Evolutionary conservation across 352 stramenopile genomes (phyloP).

Genomic region (Phytophthora chlamydospora): DNA sequence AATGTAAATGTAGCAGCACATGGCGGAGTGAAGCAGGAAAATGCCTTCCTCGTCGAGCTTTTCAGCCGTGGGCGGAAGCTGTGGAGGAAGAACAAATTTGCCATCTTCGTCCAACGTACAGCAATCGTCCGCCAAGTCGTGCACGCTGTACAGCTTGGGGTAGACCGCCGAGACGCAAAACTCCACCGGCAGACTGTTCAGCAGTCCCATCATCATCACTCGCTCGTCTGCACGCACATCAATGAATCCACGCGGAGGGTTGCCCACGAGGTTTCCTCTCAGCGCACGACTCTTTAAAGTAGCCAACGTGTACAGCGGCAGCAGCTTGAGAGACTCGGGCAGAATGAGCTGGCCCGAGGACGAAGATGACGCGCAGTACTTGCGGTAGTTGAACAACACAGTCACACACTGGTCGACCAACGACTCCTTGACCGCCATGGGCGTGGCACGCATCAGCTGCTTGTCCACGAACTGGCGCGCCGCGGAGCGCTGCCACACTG

Average conservation of each 20-base stretch:
- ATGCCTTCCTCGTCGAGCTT: constrained; percentile 87
- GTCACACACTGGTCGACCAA: constrained; percentile 87
- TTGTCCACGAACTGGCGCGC: constrained; percentile 85
- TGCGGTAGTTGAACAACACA: constrained; percentile 92
- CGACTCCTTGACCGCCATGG: constrained; percentile 76
- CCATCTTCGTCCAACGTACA: constrained; percentile 82
- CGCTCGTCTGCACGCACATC: constrained; percentile 88
- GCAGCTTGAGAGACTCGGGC: constrained; percentile 90
- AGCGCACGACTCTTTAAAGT: constrained; percentile 90
- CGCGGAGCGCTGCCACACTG: constrained; percentile 81
- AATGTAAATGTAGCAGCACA: constrained; percentile 91
- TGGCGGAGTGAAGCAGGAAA: constrained; percentile 88
- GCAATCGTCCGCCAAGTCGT: constrained; percentile 85
- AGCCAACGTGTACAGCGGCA: constrained; percentile 90
- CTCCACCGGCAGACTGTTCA: constrained; percentile 82
- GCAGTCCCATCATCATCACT: constrained; percentile 84
- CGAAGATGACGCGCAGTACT: constrained; percentile 91
- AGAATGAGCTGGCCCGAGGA: constrained; percentile 92
- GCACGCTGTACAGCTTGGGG: constrained; percentile 87
- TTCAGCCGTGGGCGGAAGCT: constrained; percentile 83
- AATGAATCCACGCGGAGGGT: constrained; percentile 81
- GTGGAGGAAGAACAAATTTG: constrained; percentile 75
- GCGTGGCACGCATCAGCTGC: constrained; percentile 79
- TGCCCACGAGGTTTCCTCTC: constrained; percentile 79
- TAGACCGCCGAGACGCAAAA: constrained; percentile 89